Evolutionary conservation across 1,284 basidiomycete genomes (phyloP).

Genomic region (Pseudozyma thailandica): DNA sequence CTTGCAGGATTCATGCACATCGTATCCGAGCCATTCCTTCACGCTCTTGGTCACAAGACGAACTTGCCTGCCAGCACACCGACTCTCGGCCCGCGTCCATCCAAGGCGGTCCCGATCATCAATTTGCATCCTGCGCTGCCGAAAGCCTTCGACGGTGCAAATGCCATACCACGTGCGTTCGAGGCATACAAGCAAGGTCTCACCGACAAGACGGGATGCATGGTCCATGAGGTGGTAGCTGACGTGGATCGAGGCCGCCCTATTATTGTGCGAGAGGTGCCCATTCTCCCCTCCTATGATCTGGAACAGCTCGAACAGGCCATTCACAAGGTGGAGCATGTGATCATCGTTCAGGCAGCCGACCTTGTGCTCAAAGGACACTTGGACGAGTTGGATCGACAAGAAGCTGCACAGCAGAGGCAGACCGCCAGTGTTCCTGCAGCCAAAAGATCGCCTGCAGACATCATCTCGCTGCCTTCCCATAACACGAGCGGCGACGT

Average conservation of each 20-base stretch:
- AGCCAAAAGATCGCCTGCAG: slow-evolving; percentile 10
- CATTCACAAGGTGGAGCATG: slow-evolving; percentile 86
- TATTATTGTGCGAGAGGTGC: slow-evolving; percentile 81
- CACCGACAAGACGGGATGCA: slow-evolving; percentile 76
- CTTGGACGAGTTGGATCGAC: slow-evolving; percentile 32
- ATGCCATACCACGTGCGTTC: slow-evolving; percentile 87
- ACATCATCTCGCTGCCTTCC: slow-evolving; percentile 11
- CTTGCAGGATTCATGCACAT: slow-evolving; percentile 99
- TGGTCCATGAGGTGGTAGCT: slow-evolving; percentile 93
- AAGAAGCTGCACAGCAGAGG: slow-evolving; percentile 17
- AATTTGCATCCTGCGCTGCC: slow-evolving; percentile 97
- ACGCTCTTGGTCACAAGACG: slow-evolving; percentile 57
- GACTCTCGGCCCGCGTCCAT: slow-evolving; percentile 38
- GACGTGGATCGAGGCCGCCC: slow-evolving; percentile 94
- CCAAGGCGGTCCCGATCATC: slow-evolving; percentile 81
- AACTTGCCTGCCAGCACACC: slow-evolving; percentile 39
- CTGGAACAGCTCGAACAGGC: slow-evolving; percentile 80
- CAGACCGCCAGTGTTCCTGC: not conserved
- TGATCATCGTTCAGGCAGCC: slow-evolving; percentile 80
- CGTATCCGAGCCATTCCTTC: slow-evolving; percentile 73
- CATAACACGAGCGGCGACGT: slow-evolving; percentile 9
- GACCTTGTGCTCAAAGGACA: slow-evolving; percentile 48
- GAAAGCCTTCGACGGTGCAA: slow-evolving; percentile 90
- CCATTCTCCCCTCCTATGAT: slow-evolving; percentile 77
- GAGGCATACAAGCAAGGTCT: slow-evolving; percentile 83